These are phyloP conservation scores for Rhodotorula paludigena DNA, from an alignment of 768 basidiomycete species.

Conservation along the genomic window DNA sequence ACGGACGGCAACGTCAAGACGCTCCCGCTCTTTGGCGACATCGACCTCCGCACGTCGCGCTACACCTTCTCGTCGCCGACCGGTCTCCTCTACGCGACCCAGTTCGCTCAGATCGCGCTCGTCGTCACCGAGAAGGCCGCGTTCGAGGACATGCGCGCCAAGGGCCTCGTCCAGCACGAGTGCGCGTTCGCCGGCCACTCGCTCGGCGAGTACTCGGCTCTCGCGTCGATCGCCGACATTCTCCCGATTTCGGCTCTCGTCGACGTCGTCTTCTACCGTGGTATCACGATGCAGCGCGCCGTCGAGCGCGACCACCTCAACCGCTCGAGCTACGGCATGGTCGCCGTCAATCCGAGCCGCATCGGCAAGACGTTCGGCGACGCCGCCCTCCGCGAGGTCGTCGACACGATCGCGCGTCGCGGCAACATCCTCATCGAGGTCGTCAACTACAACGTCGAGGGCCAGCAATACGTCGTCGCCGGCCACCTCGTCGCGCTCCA, in stretches of 20 bases:
- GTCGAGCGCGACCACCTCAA: conserved; percentile 91
- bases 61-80: conserved; percentile 98
- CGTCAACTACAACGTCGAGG: conserved; percentile 72
- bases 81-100: conserved; percentile 92
- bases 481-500: conserved; percentile 91
- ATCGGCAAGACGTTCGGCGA: conserved; percentile 93
- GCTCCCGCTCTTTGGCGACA: conserved; percentile 90
- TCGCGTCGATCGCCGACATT: conserved; percentile 95
- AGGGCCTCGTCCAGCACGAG: conserved; percentile 85
- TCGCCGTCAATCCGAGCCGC: conserved; percentile 95
- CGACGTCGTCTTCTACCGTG: conserved; percentile 98
- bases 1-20: conserved; percentile 94
- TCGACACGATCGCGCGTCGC: conserved; percentile 74
- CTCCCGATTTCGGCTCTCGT: conserved; percentile 90
- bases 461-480: conserved; percentile 99
- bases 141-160: conserved; percentile 95
- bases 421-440: conserved; percentile 87
- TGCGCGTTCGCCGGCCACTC: conserved; percentile 98
- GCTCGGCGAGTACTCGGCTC: conserved; percentile 94
- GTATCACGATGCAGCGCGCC: conserved; percentile 99
- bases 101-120: conserved; percentile 96
- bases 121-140: conserved; percentile 98
- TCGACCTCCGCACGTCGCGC: conserved; percentile 85
- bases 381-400: conserved; percentile 90
- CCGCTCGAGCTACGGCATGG: conserved; percentile 97